phyloP scores from a whole-genome alignment of 2,329 filamentous ascomycete species.

The Cryphonectria nitschkei region DNA sequence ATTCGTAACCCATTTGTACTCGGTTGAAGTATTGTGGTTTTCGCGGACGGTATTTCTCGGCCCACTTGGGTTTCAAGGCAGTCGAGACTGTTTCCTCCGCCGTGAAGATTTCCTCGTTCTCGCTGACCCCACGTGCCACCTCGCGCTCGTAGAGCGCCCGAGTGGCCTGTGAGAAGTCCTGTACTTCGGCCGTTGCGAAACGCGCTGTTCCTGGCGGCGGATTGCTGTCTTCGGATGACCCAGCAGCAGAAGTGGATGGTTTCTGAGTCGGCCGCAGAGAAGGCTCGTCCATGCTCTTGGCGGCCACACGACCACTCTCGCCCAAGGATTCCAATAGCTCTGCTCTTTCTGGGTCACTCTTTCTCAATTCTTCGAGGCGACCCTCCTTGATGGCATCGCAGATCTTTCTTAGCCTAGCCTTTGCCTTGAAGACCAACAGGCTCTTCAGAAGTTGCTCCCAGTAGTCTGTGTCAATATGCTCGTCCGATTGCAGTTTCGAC shows the following conservation, averaged over 20 bases:
- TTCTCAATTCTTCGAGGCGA: conserved; percentile 67
- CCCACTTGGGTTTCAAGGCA: conserved; percentile 72
- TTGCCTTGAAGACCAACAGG: conserved; percentile 88
- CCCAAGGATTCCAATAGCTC: conserved; percentile 39
- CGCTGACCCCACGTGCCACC: conserved; percentile 84
- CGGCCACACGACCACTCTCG: conserved; percentile 37
- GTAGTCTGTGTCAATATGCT: conserved; percentile 94
- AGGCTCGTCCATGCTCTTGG: conserved; percentile 44
- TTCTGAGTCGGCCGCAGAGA: conserved; percentile 31
- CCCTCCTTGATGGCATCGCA: conserved; percentile 75
- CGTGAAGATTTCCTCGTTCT: conserved; percentile 95
- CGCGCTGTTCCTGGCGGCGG: conserved; percentile 63
- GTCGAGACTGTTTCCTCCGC: conserved; percentile 80
- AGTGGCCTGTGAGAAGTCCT: conserved; percentile 85
- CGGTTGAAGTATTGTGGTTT: conserved; percentile 98
- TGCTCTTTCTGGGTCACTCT: conserved; percentile 71
- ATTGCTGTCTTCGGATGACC: conserved; percentile 38
- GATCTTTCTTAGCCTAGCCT: conserved; percentile 78
- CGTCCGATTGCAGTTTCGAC: conserved; percentile 82
- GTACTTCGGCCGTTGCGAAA: conserved; percentile 70
- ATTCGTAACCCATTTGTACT: conserved; percentile 98
- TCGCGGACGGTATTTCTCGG: conserved; percentile 80
- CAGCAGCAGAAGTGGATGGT: conserved; percentile 27
- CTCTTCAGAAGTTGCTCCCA: conserved; percentile 92
- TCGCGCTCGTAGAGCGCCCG: conserved; percentile 91